Conservation (phyloP, 345 rosid species). For the Moringa oleifera region DNA sequence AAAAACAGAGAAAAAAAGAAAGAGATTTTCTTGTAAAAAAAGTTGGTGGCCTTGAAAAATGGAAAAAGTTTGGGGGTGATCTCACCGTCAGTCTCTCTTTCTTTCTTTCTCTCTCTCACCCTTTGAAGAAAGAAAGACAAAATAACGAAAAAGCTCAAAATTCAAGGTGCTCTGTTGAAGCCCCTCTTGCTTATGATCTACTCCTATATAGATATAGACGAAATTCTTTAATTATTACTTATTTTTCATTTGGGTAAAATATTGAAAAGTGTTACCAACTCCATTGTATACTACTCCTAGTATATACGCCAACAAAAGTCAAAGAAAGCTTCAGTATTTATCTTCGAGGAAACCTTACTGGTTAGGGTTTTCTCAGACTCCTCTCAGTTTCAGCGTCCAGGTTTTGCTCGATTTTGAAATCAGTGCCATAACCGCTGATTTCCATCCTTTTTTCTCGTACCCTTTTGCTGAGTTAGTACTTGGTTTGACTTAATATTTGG, state of each 20-base stretch:
- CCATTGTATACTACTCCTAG: not conserved
- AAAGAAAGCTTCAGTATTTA: not conserved
- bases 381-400: not conserved
- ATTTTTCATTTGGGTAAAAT: too few species aligned
- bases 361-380: slow-evolving; percentile 7
- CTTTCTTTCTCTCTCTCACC: slow-evolving; percentile 2
- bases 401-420: not conserved
- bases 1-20: not conserved
- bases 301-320: too few species aligned
- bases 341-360: not conserved
- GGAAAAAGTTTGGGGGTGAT: slow-evolving; percentile 11
- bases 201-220: not conserved
- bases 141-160: slow-evolving; percentile 11
- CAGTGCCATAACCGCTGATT: not conserved
- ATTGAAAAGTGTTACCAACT: not conserved
- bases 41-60: slow-evolving; percentile 7
- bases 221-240: too few species aligned
- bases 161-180: slow-evolving; percentile 22
- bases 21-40: not conserved
- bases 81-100: slow-evolving; percentile 18
- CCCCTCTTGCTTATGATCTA: not conserved
- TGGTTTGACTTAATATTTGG: not conserved
- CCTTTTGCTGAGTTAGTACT: not conserved
- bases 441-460: not conserved
- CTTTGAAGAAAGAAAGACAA: slow-evolving; percentile 8